A percentile compares a stretch with the other conserved stretches of the same genome.
Conservation (phyloP, 2,329 filamentous ascomycete genomes). For the Botryotinia globosa region DNA sequence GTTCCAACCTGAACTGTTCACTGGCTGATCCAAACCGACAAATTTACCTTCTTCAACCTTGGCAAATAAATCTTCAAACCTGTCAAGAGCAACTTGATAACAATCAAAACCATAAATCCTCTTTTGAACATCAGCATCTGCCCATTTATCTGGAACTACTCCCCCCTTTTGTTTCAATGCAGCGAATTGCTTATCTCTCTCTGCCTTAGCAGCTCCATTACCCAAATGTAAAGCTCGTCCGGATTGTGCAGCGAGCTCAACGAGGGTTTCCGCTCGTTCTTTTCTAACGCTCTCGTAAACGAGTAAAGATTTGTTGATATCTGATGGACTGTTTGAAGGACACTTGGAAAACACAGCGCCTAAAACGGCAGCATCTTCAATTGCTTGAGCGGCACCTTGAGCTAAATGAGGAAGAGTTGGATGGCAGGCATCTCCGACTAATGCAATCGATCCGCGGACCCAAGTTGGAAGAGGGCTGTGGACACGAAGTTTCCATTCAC, state of each 20-base stretch:
- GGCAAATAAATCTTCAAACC: conserved; percentile 22
- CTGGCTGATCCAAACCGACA: background rate
- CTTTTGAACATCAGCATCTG: conserved; percentile 65
- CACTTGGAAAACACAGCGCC: conserved; percentile 49
- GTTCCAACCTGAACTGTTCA: background rate
- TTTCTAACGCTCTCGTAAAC: conserved; percentile 56
- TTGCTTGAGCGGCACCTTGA: conserved; percentile 66
- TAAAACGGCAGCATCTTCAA: conserved; percentile 63
- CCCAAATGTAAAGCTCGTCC: conserved; percentile 56
- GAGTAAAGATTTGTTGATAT: conserved; percentile 49
- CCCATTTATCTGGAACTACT: conserved; percentile 65
- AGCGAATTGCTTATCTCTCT: conserved; percentile 56
- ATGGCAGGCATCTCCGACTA: conserved; percentile 65
- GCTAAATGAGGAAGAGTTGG: conserved; percentile 66
- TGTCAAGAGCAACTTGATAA: conserved; percentile 19
- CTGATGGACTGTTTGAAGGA: conserved; percentile 39
- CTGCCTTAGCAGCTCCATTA: conserved; percentile 56
- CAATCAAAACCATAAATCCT: conserved; percentile 51
- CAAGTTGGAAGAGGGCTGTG: conserved; percentile 56
- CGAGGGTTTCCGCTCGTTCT: conserved; percentile 50
- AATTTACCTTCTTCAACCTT: background rate
- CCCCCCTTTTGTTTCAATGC: conserved; percentile 45
- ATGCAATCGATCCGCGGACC: conserved; percentile 53
- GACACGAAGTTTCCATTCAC: conserved; percentile 62
- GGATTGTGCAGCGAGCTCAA: conserved; percentile 50